Evolutionary conservation across 257 asterid genomes (phyloP).

Genomic region (Pogostemon cablin): DNA sequence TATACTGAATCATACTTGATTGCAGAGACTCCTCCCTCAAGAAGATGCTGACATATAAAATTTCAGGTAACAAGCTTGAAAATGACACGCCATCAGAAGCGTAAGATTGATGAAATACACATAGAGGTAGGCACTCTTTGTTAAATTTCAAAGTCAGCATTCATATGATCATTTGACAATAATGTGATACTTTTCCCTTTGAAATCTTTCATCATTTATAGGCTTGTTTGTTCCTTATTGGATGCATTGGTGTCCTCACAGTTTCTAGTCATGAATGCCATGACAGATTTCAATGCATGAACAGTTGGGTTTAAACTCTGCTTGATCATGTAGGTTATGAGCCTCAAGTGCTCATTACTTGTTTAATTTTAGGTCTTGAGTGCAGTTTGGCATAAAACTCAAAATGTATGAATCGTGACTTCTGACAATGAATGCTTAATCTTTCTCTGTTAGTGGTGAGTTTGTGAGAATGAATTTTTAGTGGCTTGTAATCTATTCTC

Average conservation of each 20-base stretch:
- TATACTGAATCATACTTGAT: neutral
- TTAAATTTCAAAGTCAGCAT: neutral
- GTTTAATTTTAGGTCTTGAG: neutral
- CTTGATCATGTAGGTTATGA: neutral
- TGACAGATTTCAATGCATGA: slow-evolving; percentile 3
- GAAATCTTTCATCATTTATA: slow-evolving; percentile 14
- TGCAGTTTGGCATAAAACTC: slow-evolving; percentile 3
- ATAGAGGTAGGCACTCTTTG: slow-evolving; percentile 84
- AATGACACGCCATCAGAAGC: slow-evolving; percentile 98
- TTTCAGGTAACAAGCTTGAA: slow-evolving; percentile 96
- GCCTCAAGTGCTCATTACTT: too few relatives aligned
- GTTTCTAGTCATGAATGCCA: neutral
- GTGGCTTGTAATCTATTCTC: too few relatives aligned
- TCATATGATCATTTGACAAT: slow-evolving; percentile 19
- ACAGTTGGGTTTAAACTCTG: neutral
- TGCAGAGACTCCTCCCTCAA: slow-evolving; percentile 27
- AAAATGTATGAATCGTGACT: neutral
- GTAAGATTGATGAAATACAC: slow-evolving; percentile 97
- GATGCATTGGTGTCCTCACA: slow-evolving; percentile 4
- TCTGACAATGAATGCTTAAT: neutral
- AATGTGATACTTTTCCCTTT: slow-evolving; percentile 10
- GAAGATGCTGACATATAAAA: slow-evolving; percentile 34
- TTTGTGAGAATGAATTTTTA: too few relatives aligned
- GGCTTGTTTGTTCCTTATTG: slow-evolving; percentile 11
- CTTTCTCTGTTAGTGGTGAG: neutral